Evolutionary conservation across 1,284 basidiomycete genomes (phyloP).

Genomic region (Rhodotorula sp.): DNA sequence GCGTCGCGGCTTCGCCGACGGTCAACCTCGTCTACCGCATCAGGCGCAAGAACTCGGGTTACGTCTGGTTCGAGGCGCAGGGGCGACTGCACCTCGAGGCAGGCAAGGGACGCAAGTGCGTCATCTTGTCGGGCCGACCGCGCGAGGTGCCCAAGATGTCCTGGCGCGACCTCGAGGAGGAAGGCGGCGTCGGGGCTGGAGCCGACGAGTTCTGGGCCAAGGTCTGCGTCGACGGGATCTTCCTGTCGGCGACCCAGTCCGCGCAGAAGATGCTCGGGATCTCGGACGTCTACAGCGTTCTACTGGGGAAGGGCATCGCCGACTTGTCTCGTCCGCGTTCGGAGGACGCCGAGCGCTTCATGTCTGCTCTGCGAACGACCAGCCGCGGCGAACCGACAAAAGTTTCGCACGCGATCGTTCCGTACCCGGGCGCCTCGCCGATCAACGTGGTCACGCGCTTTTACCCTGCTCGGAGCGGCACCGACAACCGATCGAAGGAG

Average conservation of each 20-base stretch:
- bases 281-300: constrained; percentile 7
- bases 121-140: constrained; percentile 75
- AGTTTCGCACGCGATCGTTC: constrained; percentile 31
- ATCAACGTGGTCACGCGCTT: constrained; percentile 44
- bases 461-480: constrained; percentile 30
- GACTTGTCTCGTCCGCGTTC: constrained; percentile 14
- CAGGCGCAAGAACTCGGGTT: constrained; percentile 62
- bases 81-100: constrained; percentile 64
- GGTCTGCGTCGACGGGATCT: constrained; percentile 42
- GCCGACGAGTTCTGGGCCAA: constrained; percentile 44
- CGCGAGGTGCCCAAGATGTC: constrained; percentile 63
- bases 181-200: constrained; percentile 34
- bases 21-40: constrained; percentile 80
- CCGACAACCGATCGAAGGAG: constrained; percentile 2
- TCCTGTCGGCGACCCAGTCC: constrained; percentile 41
- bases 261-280: constrained; percentile 39
- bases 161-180: constrained; percentile 55
- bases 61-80: constrained; percentile 80
- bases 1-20: constrained; percentile 45
- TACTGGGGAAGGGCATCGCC: constrained; percentile 19
- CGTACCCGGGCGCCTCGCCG: constrained; percentile 12
- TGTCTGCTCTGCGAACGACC: constrained; percentile 23
- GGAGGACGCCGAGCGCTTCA: constrained; percentile 17
- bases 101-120: constrained; percentile 48
- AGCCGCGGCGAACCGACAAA: constrained; percentile 17